phyloP scores from a whole-genome alignment of 805 yeast species.

The Starmerella roubikii region DNA sequence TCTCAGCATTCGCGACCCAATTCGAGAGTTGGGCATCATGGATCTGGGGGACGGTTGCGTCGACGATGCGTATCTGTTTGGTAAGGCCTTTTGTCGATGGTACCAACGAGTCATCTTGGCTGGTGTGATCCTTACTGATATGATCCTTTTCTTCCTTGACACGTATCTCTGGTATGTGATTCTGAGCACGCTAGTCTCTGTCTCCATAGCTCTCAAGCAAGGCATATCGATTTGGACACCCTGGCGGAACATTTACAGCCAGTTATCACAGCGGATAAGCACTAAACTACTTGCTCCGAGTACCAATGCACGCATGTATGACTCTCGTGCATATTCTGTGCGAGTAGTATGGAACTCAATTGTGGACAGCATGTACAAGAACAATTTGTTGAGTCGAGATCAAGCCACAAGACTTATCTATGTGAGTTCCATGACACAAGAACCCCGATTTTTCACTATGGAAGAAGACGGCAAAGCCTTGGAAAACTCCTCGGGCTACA shows the following conservation, averaged over 20 bases:
- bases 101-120: conserved; percentile 46
- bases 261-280: conserved; percentile 62
- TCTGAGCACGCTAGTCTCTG: conserved; percentile 64
- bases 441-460: conserved; percentile 66
- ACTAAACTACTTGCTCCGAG: conserved; percentile 49
- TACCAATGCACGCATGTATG: conserved; percentile 25
- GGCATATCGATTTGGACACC: conserved; percentile 84
- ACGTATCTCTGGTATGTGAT: conserved; percentile 78
- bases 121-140: conserved; percentile 45
- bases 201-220: conserved; percentile 51
- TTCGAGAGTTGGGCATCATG: conserved; percentile 51
- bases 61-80: conserved; percentile 43
- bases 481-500: conserved; percentile 38
- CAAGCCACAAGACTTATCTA: conserved; percentile 55
- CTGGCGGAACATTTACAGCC: conserved; percentile 67
- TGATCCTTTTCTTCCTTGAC: conserved; percentile 60
- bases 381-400: conserved; percentile 60
- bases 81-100: conserved; percentile 37
- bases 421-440: conserved; percentile 33
- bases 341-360: conserved; percentile 61
- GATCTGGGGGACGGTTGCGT: conserved; percentile 39
- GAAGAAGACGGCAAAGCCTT: conserved; percentile 48
- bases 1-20: conserved; percentile 56
- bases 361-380: conserved; percentile 70
- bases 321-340: conserved; percentile 4